These are phyloP conservation scores for Simplicillium aogashimaense DNA, from an alignment of 2,329 filamentous ascomycete species.

Conservation along the genomic window DNA sequence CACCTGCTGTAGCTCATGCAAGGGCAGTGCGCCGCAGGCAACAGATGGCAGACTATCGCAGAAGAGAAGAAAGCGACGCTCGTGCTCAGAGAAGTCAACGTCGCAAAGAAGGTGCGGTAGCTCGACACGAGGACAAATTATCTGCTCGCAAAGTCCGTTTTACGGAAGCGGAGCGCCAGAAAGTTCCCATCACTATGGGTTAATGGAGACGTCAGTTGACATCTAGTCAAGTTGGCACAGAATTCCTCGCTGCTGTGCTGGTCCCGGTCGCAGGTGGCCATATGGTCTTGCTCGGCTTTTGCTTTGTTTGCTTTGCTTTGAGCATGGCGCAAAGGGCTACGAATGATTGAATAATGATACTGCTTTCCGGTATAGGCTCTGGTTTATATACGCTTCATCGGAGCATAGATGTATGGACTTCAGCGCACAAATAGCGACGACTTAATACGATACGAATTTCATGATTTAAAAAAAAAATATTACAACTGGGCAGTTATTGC, in stretches of 20 bases:
- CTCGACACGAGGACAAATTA: conserved; percentile 15
- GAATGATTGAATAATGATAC: not conserved
- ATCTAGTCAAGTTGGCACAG: not conserved
- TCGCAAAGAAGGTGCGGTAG: conserved; percentile 24
- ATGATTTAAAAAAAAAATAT: too few relatives aligned
- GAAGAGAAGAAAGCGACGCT: conserved; percentile 51
- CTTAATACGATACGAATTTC: too few relatives aligned
- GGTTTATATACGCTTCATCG: not conserved
- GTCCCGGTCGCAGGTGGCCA: too few relatives aligned
- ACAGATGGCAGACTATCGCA: conserved; percentile 53
- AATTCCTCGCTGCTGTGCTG: too few relatives aligned
- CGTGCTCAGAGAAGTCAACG: conserved; percentile 44
- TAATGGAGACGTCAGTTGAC: conserved; percentile 10
- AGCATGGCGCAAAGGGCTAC: not conserved
- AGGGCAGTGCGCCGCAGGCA: conserved; percentile 46
- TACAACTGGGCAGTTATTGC: too few relatives aligned
- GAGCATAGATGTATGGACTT: not conserved
- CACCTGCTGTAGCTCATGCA: conserved; percentile 48
- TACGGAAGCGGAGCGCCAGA: conserved; percentile 25
- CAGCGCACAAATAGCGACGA: not conserved
- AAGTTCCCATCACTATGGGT: conserved; percentile 18
- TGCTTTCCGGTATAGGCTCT: not conserved
- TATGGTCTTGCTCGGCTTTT: not conserved
- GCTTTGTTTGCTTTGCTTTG: conserved; percentile 2
- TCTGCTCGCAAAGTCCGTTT: conserved; percentile 27